Percentiles rank a stretch among this genome's conserved stretches.
Evolutionary conservation across 306 rosid genomes (phyloP).

Genomic region (Quercus aquifolioides): DNA sequence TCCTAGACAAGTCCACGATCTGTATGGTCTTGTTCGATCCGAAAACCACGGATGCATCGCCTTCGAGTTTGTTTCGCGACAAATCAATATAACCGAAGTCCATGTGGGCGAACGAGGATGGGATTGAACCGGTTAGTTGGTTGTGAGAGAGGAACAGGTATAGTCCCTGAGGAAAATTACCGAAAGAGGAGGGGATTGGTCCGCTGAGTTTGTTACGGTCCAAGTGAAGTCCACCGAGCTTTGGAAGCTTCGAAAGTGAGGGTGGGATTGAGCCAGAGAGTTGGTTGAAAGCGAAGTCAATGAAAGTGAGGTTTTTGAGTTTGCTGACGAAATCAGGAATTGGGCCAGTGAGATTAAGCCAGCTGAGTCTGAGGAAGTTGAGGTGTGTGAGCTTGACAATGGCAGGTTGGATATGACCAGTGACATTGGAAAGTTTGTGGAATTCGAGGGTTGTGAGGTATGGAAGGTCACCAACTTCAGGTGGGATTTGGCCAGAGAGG

Average conservation of each 20-base stretch:
- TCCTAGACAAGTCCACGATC: conserved; percentile 50
- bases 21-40: conserved; percentile 40
- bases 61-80: conserved; percentile 65
- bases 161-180: conserved; percentile 30
- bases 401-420: conserved; percentile 61
- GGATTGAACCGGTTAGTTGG: conserved; percentile 51
- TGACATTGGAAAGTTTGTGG: conserved; percentile 56
- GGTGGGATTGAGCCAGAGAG: conserved; percentile 52
- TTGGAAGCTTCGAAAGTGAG: conserved; percentile 51
- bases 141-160: conserved; percentile 41
- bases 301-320: conserved; percentile 38
- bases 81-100: conserved; percentile 32
- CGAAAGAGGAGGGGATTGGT: conserved; percentile 41
- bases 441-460: conserved; percentile 42
- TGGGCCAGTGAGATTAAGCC: conserved; percentile 57
- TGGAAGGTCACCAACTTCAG: conserved; percentile 67
- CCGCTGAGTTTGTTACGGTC: conserved; percentile 53
- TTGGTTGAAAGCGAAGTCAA: conserved; percentile 53
- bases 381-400: conserved; percentile 55
- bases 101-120: conserved; percentile 35
- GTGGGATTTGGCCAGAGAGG: conserved; percentile 54
- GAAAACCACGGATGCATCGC: conserved; percentile 63
- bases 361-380: conserved; percentile 35
- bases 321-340: conserved; percentile 57
- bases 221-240: conserved; percentile 23